Percentiles rank a stretch among this genome's conserved stretches.
Evolutionary conservation across 129 eudicot genomes (phyloP).

Genomic region (Tagetes erecta): DNA sequence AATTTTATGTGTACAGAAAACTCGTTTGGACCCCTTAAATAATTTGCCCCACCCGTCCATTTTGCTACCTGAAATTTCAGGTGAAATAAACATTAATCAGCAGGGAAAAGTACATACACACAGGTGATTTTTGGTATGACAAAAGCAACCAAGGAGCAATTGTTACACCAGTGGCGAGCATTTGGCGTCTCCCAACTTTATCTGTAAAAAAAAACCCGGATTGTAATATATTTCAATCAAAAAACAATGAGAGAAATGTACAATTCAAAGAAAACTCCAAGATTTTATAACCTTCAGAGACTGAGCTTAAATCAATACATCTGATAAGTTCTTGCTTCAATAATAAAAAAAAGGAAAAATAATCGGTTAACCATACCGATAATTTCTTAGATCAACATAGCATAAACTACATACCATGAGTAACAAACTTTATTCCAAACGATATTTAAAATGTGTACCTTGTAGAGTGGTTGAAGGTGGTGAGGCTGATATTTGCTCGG

Average conservation of each 20-base stretch:
- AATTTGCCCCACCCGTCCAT: not conserved
- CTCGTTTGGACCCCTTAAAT: not conserved
- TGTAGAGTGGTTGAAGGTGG: slow-evolving; percentile 47
- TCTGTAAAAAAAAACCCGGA: slow-evolving; percentile 42
- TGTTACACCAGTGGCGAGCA: slow-evolving; percentile 68
- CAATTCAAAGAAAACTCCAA: not conserved
- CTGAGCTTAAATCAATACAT: not conserved
- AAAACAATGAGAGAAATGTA: not conserved
- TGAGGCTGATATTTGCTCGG: slow-evolving; percentile 45
- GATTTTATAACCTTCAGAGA: not conserved
- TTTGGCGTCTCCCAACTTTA: slow-evolving; percentile 72
- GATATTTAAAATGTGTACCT: slow-evolving; percentile 33
- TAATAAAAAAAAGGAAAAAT: not conserved
- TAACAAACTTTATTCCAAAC: slow-evolving; percentile 3
- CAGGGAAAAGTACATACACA: slow-evolving; percentile 54
- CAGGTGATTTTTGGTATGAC: slow-evolving; percentile 49
- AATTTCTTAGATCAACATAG: not conserved
- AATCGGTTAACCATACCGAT: not conserved
- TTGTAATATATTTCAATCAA: not conserved
- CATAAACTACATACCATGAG: slow-evolving; percentile 20
- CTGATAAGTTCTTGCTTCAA: slow-evolving; percentile 3
- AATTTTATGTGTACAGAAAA: not conserved
- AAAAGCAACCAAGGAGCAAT: slow-evolving; percentile 62
- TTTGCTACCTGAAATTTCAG: not conserved
- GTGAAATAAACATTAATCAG: not conserved